phyloP scores from a whole-genome alignment of 139 green algal genomes.

The Pleodorina starrii region DNA sequence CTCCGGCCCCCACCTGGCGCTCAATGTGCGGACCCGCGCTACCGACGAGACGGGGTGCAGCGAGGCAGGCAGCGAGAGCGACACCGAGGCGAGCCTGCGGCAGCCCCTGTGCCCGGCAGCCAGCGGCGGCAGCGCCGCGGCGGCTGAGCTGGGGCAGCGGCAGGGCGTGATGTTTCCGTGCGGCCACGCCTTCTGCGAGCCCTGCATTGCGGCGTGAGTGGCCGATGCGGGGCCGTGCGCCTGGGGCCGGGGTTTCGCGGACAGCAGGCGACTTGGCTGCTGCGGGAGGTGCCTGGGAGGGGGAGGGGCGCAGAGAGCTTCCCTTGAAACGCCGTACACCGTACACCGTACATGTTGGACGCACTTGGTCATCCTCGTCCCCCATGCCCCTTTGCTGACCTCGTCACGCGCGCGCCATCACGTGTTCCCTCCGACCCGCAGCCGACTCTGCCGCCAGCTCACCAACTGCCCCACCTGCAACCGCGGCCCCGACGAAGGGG shows the following conservation, averaged over 20 bases:
- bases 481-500: neutral
- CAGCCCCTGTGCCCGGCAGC: neutral
- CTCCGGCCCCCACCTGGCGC: neutral
- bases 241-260: no score
- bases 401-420: neutral
- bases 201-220: constrained; percentile 55
- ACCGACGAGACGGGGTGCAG: neutral
- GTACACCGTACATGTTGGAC: no score
- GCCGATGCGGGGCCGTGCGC: neutral
- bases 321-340: no score
- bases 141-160: neutral
- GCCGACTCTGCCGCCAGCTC: neutral
- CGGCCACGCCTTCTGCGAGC: constrained; percentile 75
- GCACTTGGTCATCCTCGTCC: no score
- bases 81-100: neutral
- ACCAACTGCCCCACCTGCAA: neutral
- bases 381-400: neutral
- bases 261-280: no score
- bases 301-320: no score
- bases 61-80: neutral
- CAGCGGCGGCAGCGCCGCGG: neutral
- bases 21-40: neutral
- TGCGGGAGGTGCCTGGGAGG: no score
- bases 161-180: constrained; percentile 61
- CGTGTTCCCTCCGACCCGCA: neutral